These are phyloP conservation scores for Backusella westeae DNA, from an alignment of 192 early-diverging fungal genomes.

Conservation along the genomic window DNA sequence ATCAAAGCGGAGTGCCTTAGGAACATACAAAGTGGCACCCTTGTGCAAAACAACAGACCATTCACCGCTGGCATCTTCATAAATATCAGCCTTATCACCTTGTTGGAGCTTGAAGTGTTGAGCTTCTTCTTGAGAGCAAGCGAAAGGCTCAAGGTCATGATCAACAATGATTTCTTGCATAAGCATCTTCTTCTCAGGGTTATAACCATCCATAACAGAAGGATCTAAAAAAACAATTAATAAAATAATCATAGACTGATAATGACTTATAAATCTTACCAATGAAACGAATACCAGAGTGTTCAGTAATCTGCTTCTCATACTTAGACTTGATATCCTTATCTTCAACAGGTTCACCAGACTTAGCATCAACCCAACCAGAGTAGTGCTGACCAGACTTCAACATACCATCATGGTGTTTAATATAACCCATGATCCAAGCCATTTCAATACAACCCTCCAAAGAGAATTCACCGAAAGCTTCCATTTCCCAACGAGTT, in stretches of 20 bases:
- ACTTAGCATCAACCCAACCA: conserved; percentile 92
- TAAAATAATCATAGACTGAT: neutral
- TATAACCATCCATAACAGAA: conserved; percentile 79
- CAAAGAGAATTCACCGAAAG: conserved; percentile 82
- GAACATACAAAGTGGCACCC: conserved; percentile 85
- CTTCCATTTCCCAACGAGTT: conserved; percentile 97
- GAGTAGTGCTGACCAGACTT: conserved; percentile 76
- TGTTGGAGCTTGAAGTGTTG: conserved; percentile 79
- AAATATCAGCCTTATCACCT: conserved; percentile 74
- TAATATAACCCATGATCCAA: conserved; percentile 97
- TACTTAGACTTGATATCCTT: conserved; percentile 86
- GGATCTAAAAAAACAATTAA: conserved; percentile 45
- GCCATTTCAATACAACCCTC: conserved; percentile 96
- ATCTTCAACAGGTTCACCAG: conserved; percentile 83
- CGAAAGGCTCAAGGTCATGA: conserved; percentile 84
- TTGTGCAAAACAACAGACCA: conserved; percentile 82
- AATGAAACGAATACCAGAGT: conserved; percentile 90
- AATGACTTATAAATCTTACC: conserved; percentile 33
- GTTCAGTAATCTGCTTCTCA: conserved; percentile 84
- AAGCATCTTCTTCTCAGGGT: conserved; percentile 82
- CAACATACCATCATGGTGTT: conserved; percentile 80
- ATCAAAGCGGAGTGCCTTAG: conserved; percentile 92
- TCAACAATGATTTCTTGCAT: conserved; percentile 89
- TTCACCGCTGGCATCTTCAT: conserved; percentile 62
- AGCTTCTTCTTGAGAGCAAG: conserved; percentile 85